phyloP scores from a whole-genome alignment of 1,284 basidiomycete species.

The Pyrrhoderma noxium region DNA sequence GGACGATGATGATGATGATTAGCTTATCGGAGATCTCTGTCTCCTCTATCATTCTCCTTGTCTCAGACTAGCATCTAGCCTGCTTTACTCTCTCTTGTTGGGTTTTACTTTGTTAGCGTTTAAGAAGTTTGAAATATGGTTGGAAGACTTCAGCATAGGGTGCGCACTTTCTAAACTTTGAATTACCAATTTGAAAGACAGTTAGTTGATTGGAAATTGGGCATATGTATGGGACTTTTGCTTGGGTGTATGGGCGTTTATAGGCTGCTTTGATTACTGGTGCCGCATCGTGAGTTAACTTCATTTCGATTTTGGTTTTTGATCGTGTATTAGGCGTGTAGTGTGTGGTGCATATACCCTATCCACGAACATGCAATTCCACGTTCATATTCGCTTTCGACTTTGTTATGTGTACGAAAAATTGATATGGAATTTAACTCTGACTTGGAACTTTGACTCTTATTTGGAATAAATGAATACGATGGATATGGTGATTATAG shows the following conservation, averaged over 20 bases:
- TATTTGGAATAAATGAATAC: no score
- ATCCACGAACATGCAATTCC: neutral
- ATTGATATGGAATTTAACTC: no score
- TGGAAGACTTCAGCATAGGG: conserved; percentile 67
- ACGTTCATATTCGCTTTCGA: neutral
- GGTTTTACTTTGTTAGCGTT: neutral
- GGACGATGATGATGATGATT: no score
- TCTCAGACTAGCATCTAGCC: no score
- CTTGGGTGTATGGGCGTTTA: conserved; percentile 11
- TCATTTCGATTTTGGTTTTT: no score
- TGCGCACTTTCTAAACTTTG: conserved; percentile 23
- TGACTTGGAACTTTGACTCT: no score
- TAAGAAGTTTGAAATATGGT: conserved; percentile 45
- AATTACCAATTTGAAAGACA: no score
- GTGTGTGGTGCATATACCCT: conserved; percentile 4
- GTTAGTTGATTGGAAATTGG: no score
- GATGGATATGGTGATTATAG: conserved; percentile 38
- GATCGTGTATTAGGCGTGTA: no score
- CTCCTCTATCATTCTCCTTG: no score
- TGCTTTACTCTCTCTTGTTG: conserved; percentile 23
- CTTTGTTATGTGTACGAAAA: no score
- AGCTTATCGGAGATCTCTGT: no score
- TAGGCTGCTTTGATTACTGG: conserved; percentile 79
- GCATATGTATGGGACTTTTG: neutral
- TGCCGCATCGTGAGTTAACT: conserved; percentile 68